Percentiles rank a stretch among this genome's conserved stretches.
These are phyloP conservation scores for Entelexis sorbosivorans DNA, from an alignment of 1,139 yeast species.

Conservation along the genomic window DNA sequence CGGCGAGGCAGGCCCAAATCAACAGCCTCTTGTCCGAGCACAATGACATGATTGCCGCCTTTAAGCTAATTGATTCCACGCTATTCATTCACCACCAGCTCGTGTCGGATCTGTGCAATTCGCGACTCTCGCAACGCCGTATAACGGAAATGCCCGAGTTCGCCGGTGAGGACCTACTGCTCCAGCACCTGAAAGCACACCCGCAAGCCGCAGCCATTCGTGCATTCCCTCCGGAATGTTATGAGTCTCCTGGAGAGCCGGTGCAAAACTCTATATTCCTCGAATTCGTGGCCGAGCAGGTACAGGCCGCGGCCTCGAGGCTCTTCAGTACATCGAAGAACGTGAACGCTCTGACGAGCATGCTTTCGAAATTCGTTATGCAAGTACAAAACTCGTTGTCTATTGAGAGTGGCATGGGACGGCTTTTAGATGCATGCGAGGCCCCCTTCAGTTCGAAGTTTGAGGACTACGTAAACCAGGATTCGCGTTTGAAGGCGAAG, in stretches of 20 bases:
- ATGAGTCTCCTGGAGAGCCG: not conserved
- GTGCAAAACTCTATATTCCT: conserved; percentile 5
- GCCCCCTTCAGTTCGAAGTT: conserved; percentile 7
- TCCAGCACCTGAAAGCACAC: not conserved
- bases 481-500: not conserved
- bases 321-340: not conserved
- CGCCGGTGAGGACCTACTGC: not conserved
- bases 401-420: conserved; percentile 5
- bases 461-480: not conserved
- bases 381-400: conserved; percentile 16
- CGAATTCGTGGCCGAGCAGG: not conserved
- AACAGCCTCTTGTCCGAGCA: not conserved
- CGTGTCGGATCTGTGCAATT: conserved; percentile 9
- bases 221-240: conserved; percentile 18
- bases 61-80: conserved; percentile 14
- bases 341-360: not conserved
- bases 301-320: not conserved
- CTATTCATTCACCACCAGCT: conserved; percentile 13
- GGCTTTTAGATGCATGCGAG: conserved; percentile 9
- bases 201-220: not conserved
- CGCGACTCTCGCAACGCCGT: conserved; percentile 14
- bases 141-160: conserved; percentile 18
- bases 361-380: conserved; percentile 3
- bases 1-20: conserved; percentile 6
- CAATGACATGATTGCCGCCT: conserved; percentile 5